Conservation (phyloP, 2,329 filamentous ascomycete genomes). For the Westerdykella ornata region DNA sequence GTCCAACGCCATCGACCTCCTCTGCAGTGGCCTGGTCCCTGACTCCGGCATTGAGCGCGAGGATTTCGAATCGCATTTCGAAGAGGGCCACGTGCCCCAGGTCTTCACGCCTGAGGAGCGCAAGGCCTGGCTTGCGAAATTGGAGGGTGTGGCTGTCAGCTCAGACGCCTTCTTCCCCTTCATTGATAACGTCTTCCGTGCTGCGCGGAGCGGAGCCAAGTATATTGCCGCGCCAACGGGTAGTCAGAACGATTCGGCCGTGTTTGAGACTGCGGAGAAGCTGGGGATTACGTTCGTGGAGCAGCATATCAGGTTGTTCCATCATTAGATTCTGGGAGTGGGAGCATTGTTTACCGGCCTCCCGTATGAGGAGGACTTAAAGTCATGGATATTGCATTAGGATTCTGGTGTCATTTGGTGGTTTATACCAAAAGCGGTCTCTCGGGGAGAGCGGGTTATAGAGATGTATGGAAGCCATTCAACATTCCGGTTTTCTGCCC, state of each 20-base stretch:
- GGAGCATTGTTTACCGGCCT: background rate
- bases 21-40: slow-evolving; percentile 85
- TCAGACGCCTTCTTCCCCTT: slow-evolving; percentile 99
- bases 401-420: background rate
- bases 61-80: slow-evolving; percentile 82
- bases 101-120: slow-evolving; percentile 81
- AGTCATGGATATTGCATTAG: background rate
- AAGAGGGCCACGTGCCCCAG: slow-evolving; percentile 64
- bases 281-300: slow-evolving; percentile 90
- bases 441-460: background rate
- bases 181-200: slow-evolving; percentile 94
- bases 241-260: slow-evolving; percentile 75
- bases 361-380: background rate
- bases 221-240: slow-evolving; percentile 92
- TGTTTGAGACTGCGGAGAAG: slow-evolving; percentile 86
- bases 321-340: slow-evolving; percentile 59
- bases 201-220: slow-evolving; percentile 80
- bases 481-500: background rate
- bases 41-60: slow-evolving; percentile 75
- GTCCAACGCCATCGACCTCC: slow-evolving; percentile 94
- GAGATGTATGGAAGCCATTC: slow-evolving; percentile 1
- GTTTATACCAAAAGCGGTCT: slow-evolving; percentile 4
- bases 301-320: slow-evolving; percentile 89
- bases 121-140: slow-evolving; percentile 74
- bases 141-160: slow-evolving; percentile 76